Percentiles rank a stretch among this genome's conserved stretches.
These are phyloP conservation scores for Carex scoparia DNA, from an alignment of 176 grass and related monocot species.

Conservation along the genomic window DNA sequence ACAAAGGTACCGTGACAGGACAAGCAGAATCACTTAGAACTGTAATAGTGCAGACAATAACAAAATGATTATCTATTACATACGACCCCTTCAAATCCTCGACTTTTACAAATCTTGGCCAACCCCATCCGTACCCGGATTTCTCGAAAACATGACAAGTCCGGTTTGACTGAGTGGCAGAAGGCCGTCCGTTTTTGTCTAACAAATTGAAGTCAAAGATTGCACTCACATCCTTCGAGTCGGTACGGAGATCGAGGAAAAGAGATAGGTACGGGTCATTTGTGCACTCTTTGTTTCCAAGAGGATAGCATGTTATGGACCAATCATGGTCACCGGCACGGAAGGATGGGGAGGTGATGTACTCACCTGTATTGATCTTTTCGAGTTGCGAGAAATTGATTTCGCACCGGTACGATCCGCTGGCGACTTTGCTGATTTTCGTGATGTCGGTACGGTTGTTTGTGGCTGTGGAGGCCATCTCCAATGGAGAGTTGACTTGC, in stretches of 20 bases:
- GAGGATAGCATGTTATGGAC: conserved; percentile 27
- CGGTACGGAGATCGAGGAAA: conserved; percentile 16
- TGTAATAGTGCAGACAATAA: conserved; percentile 18
- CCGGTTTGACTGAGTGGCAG: background rate
- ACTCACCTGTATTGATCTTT: background rate
- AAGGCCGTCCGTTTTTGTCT: background rate
- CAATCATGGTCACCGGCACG: background rate
- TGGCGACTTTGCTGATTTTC: background rate
- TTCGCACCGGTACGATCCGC: conserved; percentile 3
- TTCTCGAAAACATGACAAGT: conserved; percentile 21
- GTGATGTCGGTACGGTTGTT: background rate
- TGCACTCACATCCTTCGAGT: conserved; percentile 15
- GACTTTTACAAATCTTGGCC: conserved; percentile 5
- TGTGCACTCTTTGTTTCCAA: conserved; percentile 1
- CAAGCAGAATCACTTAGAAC: conserved; percentile 10
- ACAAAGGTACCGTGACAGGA: background rate
- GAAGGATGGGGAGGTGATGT: conserved; percentile 6
- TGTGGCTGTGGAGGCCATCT: conserved; percentile 6
- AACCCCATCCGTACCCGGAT: conserved; percentile 21
- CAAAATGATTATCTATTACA: background rate
- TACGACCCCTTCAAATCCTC: background rate
- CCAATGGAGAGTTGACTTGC: conserved; percentile 12
- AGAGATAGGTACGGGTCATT: background rate
- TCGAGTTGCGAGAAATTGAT: background rate
- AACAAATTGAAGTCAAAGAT: conserved; percentile 26